Evolutionary conservation across 2,329 filamentous ascomycete species (phyloP), one percentile per base, ranked within the genome.

Genomic region (Penicillium sp.): DNA sequence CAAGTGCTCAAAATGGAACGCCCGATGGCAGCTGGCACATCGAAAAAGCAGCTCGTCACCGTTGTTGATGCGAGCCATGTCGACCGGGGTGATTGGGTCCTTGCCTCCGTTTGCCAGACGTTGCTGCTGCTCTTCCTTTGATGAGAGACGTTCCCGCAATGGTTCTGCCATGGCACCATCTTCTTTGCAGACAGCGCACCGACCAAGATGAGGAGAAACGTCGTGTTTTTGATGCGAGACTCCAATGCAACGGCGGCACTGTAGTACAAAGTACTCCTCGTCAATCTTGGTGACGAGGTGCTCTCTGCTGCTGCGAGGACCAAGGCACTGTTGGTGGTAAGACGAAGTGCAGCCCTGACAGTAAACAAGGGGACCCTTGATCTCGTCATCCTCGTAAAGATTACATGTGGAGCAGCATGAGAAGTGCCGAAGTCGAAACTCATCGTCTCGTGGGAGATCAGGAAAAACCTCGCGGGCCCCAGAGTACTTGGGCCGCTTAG

Each of bases 321-420:
- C 90, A 27, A 98, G 76, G 62, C 93, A 98, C 36, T 72, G 72
- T 66, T 87, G 88, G 69, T 98, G 93, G 57, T 89, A 95, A 0
- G 86, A 78, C 41, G 84, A 75, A 2, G 85, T 89, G 65, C 93
- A 98, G 28, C 93, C 93, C 70, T 98, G 94, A 58, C 93, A 98
- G 62, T 85, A 84, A 32, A 98, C 78, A 25, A 98, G 73, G 35
- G 80, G 75, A 1, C 88, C 89, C 62, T 83, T 85, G 48, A 74
- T 77, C 1, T 71, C 66, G 24, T 76, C 73, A 41, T 78, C 72
- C 7, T 78, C 77, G 12, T 66, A 69, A n/a, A 72, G 69, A 41
- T 70, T 72, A 63, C 93, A 98, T 3, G 82, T 78, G 56, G 88
- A 84, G 66, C 93, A 98, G 6, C 72, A 73, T 36, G 79, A 73